phyloP scores from a whole-genome alignment of 768 basidiomycete genomes.

The Boletus reticuloceps region DNA sequence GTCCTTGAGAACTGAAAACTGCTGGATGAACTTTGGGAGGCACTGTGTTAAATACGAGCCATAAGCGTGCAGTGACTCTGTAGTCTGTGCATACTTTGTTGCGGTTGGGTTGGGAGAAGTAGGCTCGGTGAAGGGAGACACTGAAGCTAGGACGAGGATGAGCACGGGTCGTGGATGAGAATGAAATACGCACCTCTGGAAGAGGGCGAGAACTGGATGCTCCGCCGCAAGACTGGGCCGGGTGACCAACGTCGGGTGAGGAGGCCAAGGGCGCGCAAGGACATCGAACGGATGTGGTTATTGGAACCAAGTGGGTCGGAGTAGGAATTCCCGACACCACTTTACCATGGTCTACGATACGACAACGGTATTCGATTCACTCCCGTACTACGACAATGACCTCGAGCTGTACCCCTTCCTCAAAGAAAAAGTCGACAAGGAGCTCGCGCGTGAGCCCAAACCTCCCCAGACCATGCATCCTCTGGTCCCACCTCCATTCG shows the following conservation, averaged over 20 bases:
- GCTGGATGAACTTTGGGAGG: constrained; percentile 96
- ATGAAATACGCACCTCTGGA: constrained; percentile 42
- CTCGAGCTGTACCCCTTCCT: constrained; percentile 71
- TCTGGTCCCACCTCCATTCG: constrained; percentile 59
- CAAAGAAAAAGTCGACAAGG: constrained; percentile 72
- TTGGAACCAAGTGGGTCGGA: constrained; percentile 17
- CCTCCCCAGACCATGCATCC: constrained; percentile 64
- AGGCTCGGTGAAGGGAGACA: constrained; percentile 83
- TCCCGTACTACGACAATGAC: constrained; percentile 95
- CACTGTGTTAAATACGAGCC: constrained; percentile 92
- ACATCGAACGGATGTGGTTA: constrained; percentile 29
- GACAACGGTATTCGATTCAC: constrained; percentile 64
- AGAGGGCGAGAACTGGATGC: constrained; percentile 46
- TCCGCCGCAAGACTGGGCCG: constrained; percentile 32
- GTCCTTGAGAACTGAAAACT: constrained; percentile 96
- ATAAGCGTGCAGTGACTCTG: constrained; percentile 82
- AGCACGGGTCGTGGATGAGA: constrained; percentile 1
- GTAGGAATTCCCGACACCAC: constrained; percentile 20
- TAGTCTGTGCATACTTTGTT: constrained; percentile 66
- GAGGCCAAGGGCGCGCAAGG: constrained; percentile 43
- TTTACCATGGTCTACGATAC: constrained; percentile 28
- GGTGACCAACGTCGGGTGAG: constrained; percentile 36
- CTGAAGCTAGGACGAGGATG: constrained; percentile 45
- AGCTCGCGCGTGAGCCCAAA: constrained; percentile 70
- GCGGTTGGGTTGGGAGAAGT: constrained; percentile 86